Evolutionary conservation across 1,284 basidiomycete genomes (phyloP).

Genomic region (Cystobasidium slooffiae): DNA sequence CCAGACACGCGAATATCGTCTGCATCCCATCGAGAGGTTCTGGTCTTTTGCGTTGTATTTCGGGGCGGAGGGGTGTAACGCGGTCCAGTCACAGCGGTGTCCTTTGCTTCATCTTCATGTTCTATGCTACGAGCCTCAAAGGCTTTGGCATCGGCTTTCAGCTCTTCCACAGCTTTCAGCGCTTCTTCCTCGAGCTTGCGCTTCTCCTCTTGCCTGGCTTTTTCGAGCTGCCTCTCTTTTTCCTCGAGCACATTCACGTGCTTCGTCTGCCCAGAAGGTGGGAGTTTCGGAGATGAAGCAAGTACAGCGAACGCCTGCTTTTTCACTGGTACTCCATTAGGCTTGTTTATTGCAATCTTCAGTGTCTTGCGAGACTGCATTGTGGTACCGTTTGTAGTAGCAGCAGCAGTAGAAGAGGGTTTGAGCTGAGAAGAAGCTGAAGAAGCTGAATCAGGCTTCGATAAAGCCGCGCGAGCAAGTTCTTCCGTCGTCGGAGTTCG

Average conservation of each 20-base stretch:
- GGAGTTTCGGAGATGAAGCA: conserved; percentile 9
- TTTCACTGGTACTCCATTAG: no score
- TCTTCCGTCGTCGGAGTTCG: background rate
- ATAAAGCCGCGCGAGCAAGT: background rate
- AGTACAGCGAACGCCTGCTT: no score
- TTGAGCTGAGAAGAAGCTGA: background rate
- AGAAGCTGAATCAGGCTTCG: background rate
- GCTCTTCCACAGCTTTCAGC: background rate
- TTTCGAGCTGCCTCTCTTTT: background rate
- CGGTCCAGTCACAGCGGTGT: background rate
- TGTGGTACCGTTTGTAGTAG: no score
- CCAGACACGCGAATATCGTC: background rate
- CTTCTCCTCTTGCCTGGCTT: background rate
- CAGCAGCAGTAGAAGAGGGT: no score
- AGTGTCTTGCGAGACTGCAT: no score
- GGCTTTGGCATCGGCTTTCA: background rate
- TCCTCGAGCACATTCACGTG: conserved; percentile 22
- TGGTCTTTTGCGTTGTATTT: conserved; percentile 1
- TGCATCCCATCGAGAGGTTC: background rate
- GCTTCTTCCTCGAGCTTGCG: background rate
- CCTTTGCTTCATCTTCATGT: background rate
- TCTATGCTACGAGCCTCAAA: no score
- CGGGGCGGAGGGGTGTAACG: conserved; percentile 4
- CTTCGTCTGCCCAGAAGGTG: conserved; percentile 11
- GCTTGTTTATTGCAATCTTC: background rate